Percentiles rank a stretch among this genome's conserved stretches.
Evolutionary conservation across 495 filamentous ascomycete genomes (phyloP).

Genomic region (Tuber umbilicatum): DNA sequence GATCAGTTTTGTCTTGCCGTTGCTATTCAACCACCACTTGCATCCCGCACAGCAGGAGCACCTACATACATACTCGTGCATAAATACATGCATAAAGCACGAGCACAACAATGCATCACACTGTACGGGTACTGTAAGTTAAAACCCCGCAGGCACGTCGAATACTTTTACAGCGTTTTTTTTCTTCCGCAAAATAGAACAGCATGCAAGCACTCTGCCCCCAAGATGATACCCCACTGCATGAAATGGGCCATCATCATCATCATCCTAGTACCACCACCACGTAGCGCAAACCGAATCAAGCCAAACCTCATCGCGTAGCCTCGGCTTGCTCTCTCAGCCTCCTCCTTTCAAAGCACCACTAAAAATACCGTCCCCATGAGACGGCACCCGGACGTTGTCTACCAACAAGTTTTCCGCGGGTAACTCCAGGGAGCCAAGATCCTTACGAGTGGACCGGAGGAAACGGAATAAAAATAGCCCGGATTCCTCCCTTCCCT

Average conservation of each 20-base stretch:
- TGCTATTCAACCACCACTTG: not conserved
- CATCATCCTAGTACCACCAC: not conserved
- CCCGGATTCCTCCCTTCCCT: not conserved
- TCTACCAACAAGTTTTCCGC: not conserved
- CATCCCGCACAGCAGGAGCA: not conserved
- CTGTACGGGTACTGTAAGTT: not conserved
- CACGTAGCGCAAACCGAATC: not conserved
- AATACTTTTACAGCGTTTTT: not conserved
- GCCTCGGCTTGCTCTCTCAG: slow-evolving; percentile 1
- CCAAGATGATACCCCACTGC: not conserved
- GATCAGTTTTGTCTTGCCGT: not conserved
- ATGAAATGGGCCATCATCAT: not conserved
- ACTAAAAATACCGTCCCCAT: not conserved
- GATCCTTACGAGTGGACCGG: not conserved
- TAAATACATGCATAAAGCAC: not conserved
- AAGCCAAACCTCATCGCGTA: not conserved
- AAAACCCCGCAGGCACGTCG: not conserved
- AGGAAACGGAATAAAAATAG: not conserved
- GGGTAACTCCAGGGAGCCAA: not conserved
- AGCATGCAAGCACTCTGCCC: not conserved
- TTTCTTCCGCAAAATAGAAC: not conserved
- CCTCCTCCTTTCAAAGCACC: not conserved
- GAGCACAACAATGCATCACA: slow-evolving; percentile 5
- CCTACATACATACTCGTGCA: not conserved
- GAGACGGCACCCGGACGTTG: not conserved